Conservation (phyloP, 2,329 filamentous ascomycete genomes). For the Davidsoniella virescens region DNA sequence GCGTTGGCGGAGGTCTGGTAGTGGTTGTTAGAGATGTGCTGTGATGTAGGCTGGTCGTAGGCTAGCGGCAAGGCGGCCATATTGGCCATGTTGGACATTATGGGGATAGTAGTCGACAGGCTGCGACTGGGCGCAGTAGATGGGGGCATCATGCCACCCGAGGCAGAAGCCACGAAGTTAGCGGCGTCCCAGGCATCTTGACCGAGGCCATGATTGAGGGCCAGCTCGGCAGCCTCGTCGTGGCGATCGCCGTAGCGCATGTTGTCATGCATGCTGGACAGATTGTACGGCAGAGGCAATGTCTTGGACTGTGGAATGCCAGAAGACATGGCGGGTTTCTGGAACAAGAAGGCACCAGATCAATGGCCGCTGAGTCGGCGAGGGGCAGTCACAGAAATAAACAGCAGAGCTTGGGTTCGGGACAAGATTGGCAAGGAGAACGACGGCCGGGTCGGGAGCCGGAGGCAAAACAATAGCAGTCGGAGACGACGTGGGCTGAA, state of each 20-base stretch:
- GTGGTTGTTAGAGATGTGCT: not conserved
- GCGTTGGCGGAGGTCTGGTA: not conserved
- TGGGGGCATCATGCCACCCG: not conserved
- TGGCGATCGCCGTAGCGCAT: conserved; percentile 4
- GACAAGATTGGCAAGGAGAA: not conserved
- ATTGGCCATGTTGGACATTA: conserved; percentile 3
- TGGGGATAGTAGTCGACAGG: conserved; percentile 4
- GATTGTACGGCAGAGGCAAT: conserved; percentile 4
- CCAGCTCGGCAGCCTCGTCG: not conserved
- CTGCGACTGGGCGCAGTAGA: not conserved
- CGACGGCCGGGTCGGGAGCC: not conserved
- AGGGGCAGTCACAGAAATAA: not conserved
- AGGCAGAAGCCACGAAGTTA: not conserved
- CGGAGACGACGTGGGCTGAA: not conserved
- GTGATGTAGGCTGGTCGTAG: too few species aligned
- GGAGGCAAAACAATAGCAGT: not conserved
- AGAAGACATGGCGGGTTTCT: conserved; percentile 4
- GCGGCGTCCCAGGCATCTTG: conserved; percentile 1
- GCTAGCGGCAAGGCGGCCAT: not conserved
- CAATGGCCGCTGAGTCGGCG: not conserved
- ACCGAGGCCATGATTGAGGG: not conserved
- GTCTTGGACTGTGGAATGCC: conserved; percentile 4
- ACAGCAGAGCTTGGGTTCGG: not conserved
- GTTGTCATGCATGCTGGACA: not conserved
- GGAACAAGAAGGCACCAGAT: not conserved